Base-by-base conservation (phyloP, 2,329 filamentous ascomycete genomes). In the Torrubiellomyces zombiae region DNA sequence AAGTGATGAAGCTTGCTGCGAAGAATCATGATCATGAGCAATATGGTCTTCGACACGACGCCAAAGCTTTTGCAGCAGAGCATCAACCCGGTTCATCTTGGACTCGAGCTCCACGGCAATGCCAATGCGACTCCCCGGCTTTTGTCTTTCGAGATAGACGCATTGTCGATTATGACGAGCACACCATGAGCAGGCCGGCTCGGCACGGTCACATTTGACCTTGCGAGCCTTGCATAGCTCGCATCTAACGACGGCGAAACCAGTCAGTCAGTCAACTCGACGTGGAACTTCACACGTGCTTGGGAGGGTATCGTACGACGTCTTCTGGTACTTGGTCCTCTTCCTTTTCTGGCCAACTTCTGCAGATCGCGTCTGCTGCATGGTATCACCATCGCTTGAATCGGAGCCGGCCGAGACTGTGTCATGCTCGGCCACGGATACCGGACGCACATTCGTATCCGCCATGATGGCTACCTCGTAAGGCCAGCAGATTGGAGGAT, bases 181-280 rank as follows among this genome's bases (percentile, higher is more conserved):
- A 44, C 74, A 80, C 74, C 74, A 79, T 13, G 72, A 72, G 47
- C 74, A 79, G n/a, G 62, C 61, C 2, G 64, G 64, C 37, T 67
- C 63, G 17, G 55, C 53, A 28, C 63, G 59, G 38, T 69, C 62
- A 38, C 53, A 57, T 33, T 56, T 56, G 14, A 57, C 53, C 36
- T 57, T 57, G 22, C 53, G 47, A 14, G 51, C 50, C 38, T 57
- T 57, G 44, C 53, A 57, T 23, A 55, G 42, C 37, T 57, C 53
- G 35, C 53, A 56, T 30, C 53, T 56, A 32, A 16, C 14, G 21
- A 21, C 8, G 11, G 9, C 10, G 6, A n/a, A n/a, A 18, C 3
- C 9, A 16, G 14, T 10, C 8, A 14, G 25, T 30, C 27, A 26
- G 21, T 26, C 14, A 23, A 18, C 28, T 7, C n/a, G 11, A 23